Percentiles rank a stretch among this genome's conserved stretches.
phyloP scores from a whole-genome alignment of 2,329 filamentous ascomycete species.

The Epichloe aotearoae region DNA sequence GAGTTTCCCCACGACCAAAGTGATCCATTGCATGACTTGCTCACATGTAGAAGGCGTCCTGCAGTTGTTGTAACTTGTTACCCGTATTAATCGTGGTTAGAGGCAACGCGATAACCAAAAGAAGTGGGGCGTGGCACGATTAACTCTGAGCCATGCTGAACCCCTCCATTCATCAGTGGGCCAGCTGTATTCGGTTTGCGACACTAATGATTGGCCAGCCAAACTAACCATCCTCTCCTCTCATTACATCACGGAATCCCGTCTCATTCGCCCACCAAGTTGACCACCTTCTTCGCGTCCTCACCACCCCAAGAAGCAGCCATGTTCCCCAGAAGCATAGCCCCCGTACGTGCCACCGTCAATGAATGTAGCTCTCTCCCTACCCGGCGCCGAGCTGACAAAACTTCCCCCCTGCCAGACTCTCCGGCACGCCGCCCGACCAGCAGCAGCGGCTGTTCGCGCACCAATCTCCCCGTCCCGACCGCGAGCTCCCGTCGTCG shows the following conservation, averaged over 20 bases:
- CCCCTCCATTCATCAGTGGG: too few relatives aligned
- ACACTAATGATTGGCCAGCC: not conserved
- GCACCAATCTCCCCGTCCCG: conserved; percentile 6
- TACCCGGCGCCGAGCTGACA: not conserved
- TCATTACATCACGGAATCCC: not conserved
- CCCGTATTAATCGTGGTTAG: too few relatives aligned
- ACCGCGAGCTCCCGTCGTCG: conserved; percentile 12
- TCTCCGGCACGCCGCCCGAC: conserved; percentile 25
- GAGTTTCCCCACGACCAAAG: too few relatives aligned
- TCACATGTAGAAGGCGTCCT: too few relatives aligned
- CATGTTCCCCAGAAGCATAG: conserved; percentile 15
- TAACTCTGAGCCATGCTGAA: too few relatives aligned
- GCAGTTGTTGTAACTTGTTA: too few relatives aligned
- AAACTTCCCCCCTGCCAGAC: conserved; percentile 14
- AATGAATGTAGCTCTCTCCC: too few relatives aligned
- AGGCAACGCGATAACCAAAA: too few relatives aligned
- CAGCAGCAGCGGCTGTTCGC: not conserved
- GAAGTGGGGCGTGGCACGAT: too few relatives aligned
- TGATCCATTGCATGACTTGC: too few relatives aligned
- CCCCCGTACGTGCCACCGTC: conserved; percentile 11
- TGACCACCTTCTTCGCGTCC: too few relatives aligned
- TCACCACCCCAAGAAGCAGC: not conserved
- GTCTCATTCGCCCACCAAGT: not conserved
- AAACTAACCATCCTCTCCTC: not conserved
- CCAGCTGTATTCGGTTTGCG: not conserved